Evolutionary conservation across 2,329 filamentous ascomycete genomes (phyloP), one percentile per base, ranked within the genome.

Genomic region (Sarocladium kiliense): DNA sequence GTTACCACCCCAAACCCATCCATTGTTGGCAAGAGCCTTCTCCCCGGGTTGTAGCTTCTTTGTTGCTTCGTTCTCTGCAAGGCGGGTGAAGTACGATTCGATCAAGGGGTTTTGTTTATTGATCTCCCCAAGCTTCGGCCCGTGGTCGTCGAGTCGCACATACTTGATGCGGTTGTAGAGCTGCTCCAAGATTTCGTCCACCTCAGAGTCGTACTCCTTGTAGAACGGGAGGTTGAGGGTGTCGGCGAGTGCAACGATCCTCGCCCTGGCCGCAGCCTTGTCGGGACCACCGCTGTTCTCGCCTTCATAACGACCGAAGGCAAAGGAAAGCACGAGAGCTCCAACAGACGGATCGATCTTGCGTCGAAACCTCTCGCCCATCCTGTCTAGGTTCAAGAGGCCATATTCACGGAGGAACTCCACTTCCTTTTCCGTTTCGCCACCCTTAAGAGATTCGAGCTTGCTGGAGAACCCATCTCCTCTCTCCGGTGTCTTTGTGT

Each of bases 1-100:
- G 72, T 97, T 95, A 5, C 93, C 93, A 57, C 90, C 93, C 94
- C 94, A 99, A 9, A 99, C 92, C 94, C 94, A 99, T 42, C 94
- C 94, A 66, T 99, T 99, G 72, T 97, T 97, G 39, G 87, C 92
- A 53, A 99, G 74, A 2, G 90, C 89, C 45, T 96, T 78, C 42
- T 91, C 87, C 56, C 87, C 86, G 1, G 85, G 79, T 56, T 85
- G 85, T 65, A 95, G 87, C 64, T 89, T 86, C 58, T 84, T 79
- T 0, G 94, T 96, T 11, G 79, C 83, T 11, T 88, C 83, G 63
- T 96, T 96, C 27, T 81, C 68, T 1, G 92, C 89, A 39, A 99
- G 77, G 26, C 93, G 85, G 0, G 94, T 97, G 71, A 99, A 99
- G 74, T 99, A 99, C 0, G 88, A 80, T 74, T 99, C 94, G 59